Evolutionary conservation across 192 early-diverging fungal species (phyloP).

Genomic region (Rhizophagus clarus): DNA sequence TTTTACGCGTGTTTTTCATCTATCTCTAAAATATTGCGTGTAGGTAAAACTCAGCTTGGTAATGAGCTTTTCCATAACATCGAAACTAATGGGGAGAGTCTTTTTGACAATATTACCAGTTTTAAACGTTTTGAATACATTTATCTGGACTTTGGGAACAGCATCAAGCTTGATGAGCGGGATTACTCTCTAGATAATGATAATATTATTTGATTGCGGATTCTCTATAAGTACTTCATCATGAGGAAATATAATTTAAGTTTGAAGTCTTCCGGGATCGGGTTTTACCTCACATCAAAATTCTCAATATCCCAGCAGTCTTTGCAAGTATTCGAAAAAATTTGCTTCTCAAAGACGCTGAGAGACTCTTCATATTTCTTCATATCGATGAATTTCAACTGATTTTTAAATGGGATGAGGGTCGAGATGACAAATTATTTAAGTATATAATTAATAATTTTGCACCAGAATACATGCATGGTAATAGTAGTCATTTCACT

Average conservation of each 20-base stretch:
- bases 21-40: constrained; percentile 11
- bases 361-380: constrained; percentile 6
- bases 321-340: constrained; percentile 21
- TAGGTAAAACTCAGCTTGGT: constrained; percentile 33
- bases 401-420: background rate
- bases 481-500: no score
- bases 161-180: background rate
- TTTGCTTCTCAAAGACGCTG: constrained; percentile 15
- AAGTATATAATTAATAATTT: constrained; percentile 1
- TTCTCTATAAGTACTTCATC: constrained; percentile 24
- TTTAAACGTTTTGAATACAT: constrained; percentile 28
- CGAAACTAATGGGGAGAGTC: background rate
- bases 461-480: background rate
- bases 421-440: background rate
- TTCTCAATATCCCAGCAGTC: constrained; percentile 10
- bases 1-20: constrained; percentile 21
- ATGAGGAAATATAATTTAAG: constrained; percentile 18
- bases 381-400: constrained; percentile 25
- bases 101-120: no score
- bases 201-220: constrained; percentile 24
- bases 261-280: constrained; percentile 1
- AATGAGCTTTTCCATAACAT: constrained; percentile 28
- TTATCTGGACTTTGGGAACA: constrained; percentile 19
- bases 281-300: constrained; percentile 16
- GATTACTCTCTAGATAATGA: background rate